A percentile compares a stretch with the other conserved stretches of the same genome.
phyloP scores from a whole-genome alignment of 495 filamentous ascomycete genomes.

The Lasiosphaeria miniovina region DNA sequence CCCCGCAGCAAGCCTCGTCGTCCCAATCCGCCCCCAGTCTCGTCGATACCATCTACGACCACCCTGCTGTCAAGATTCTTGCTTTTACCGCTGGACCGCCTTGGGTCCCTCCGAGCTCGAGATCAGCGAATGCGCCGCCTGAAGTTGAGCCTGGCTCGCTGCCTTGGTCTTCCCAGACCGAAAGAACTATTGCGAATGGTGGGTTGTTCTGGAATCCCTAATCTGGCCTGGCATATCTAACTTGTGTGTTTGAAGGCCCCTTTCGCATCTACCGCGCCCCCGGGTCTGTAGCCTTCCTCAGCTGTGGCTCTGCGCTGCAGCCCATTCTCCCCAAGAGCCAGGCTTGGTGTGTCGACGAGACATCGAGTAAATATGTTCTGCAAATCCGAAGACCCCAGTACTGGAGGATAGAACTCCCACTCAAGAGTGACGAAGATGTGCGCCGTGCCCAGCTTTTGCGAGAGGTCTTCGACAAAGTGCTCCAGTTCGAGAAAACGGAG shows the following conservation, averaged over 20 bases:
- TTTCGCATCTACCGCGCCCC: conserved; percentile 78
- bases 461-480: conserved; percentile 60
- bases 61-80: conserved; percentile 63
- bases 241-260: conserved; percentile 49
- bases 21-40: conserved; percentile 30
- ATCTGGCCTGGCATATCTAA: conserved; percentile 8
- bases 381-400: conserved; percentile 76
- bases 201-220: conserved; percentile 22
- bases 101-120: conserved; percentile 31
- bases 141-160: conserved; percentile 54
- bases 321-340: conserved; percentile 85
- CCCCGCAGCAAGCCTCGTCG: conserved; percentile 21
- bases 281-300: conserved; percentile 78
- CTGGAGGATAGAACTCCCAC: conserved; percentile 84
- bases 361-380: conserved; percentile 73
- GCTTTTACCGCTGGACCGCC: conserved; percentile 57
- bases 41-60: conserved; percentile 69
- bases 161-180: conserved; percentile 70
- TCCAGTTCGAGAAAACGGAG: conserved; percentile 81
- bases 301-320: conserved; percentile 73
- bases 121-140: conserved; percentile 32
- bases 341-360: conserved; percentile 87
- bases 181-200: conserved; percentile 80
- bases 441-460: conserved; percentile 62
- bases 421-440: conserved; percentile 56